Evolutionary conservation across 148 eudicot genomes (phyloP), one percentile per base, ranked within the genome.

Genomic region (Linanthus parryae): DNA sequence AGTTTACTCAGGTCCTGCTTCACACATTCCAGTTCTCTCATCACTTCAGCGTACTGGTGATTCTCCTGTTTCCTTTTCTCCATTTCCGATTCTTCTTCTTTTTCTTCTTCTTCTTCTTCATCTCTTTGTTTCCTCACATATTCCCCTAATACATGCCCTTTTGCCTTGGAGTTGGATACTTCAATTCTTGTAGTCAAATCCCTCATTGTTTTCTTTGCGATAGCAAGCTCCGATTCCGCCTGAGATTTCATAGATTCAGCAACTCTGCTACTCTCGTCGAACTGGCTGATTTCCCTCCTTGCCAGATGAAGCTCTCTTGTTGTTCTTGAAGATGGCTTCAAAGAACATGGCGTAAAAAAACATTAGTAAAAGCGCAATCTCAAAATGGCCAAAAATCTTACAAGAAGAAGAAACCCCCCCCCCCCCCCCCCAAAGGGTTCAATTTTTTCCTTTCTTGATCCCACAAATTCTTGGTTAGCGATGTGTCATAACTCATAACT

Each of bases 1-100:
- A 84, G 72, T 70, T 76, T 78, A 30, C 79, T 72, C 59, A 88
- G 29, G 28, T 88, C 88, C 27, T 70, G 70, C 73, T 94, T 88
- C 11, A 73, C 54, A 22, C 17, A 41, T 54, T 82, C 84, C 56
- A 94, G 30, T 18, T 88, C 82, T 60, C 48, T 54, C 62, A 60
- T 42, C 27, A 88, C 66, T 56, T 76, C 65, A 14, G 18, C 73
- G 45, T 71, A 64, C 74, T 34, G 67, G 43, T 16, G 19, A 64
- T 69, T 50, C 19, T 62, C 71, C 1, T 25, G 13, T 14, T 59
- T 48, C 23, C 21, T 16, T 23, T 42, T 29, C 20, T 8, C 54
- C 39, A 39, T 19, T 21, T 35, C 23, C 15, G 12, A 39, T 20
- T 55, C 47, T 8, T 31, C 58, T 33, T 51, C 67, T 47, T 59